A percentile compares a stretch with the other conserved stretches of the same genome.
These are phyloP conservation scores for Calycina marina DNA, from an alignment of 2,329 filamentous ascomycete species.

Conservation along the genomic window DNA sequence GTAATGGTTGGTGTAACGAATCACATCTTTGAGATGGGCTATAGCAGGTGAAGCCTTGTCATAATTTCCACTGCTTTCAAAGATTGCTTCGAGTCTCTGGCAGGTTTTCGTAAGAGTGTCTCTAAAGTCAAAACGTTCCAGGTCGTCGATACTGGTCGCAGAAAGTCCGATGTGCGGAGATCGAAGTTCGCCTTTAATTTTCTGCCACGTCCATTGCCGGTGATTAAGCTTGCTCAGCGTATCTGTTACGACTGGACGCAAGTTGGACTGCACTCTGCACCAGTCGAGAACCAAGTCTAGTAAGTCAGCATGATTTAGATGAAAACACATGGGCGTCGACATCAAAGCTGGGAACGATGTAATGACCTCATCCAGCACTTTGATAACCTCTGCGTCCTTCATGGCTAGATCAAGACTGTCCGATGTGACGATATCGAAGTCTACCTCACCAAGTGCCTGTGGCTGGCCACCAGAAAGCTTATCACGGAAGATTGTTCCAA, in stretches of 20 bases:
- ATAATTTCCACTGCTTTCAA: conserved; percentile 50
- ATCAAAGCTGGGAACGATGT: conserved; percentile 63
- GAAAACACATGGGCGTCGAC: conserved; percentile 66
- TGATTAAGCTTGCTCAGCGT: conserved; percentile 79
- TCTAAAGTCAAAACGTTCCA: conserved; percentile 83
- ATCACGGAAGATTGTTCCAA: conserved; percentile 78
- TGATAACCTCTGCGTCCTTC: conserved; percentile 87
- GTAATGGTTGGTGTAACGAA: conserved; percentile 62
- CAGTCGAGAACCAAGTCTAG: conserved; percentile 81
- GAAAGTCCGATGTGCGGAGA: conserved; percentile 71
- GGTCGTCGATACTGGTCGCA: conserved; percentile 78
- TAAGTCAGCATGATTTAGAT: conserved; percentile 78
- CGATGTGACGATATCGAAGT: conserved; percentile 88
- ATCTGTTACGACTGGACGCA: conserved; percentile 63
- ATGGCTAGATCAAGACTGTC: conserved; percentile 69
- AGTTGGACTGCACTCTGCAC: conserved; percentile 59
- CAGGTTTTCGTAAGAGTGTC: conserved; percentile 43
- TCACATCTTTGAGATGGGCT: conserved; percentile 65
- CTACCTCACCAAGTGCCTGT: conserved; percentile 70
- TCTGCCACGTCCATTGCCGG: conserved; percentile 65
- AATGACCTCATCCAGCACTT: conserved; percentile 85
- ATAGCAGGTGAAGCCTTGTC: conserved; percentile 65
- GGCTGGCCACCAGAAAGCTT: conserved; percentile 68
- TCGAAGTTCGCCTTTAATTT: conserved; percentile 67
- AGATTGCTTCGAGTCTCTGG: conserved; percentile 41